phyloP scores from a whole-genome alignment of 805 yeast genomes.

The Hanseniaspora guilliermondii region DNA sequence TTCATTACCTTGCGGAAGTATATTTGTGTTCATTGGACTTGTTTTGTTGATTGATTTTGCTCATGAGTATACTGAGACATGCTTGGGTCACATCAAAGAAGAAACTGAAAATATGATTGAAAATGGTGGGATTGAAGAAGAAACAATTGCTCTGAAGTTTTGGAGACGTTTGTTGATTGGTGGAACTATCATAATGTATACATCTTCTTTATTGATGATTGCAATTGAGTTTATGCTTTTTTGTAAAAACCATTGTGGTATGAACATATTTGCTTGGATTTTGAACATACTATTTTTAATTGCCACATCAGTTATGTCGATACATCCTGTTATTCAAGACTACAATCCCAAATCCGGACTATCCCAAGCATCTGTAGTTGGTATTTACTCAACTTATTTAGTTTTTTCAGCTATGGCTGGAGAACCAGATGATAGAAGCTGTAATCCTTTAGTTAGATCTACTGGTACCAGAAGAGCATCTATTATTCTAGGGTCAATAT shows the following conservation, averaged over 20 bases:
- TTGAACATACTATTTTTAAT: constrained; percentile 57
- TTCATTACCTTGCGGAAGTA: constrained; percentile 69
- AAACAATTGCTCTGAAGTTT: constrained; percentile 23
- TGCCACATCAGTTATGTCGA: constrained; percentile 54
- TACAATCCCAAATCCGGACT: constrained; percentile 89
- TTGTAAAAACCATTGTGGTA: constrained; percentile 66
- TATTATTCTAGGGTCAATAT: constrained; percentile 76
- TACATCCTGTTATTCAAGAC: constrained; percentile 78
- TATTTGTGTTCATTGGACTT: constrained; percentile 80
- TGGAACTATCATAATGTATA: constrained; percentile 78
- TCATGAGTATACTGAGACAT: constrained; percentile 96
- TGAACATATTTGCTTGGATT: constrained; percentile 80
- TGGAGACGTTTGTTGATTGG: constrained; percentile 78
- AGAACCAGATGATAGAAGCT: constrained; percentile 86
- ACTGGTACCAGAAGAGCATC: constrained; percentile 82
- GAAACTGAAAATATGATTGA: constrained; percentile 38
- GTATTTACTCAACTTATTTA: constrained; percentile 81
- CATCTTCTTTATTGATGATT: constrained; percentile 59
- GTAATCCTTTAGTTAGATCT: constrained; percentile 86
- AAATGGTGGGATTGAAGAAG: constrained; percentile 10
- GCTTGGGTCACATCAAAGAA: constrained; percentile 79
- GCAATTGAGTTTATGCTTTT: constrained; percentile 71
- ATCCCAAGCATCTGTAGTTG: constrained; percentile 94
- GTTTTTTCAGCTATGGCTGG: constrained; percentile 87
- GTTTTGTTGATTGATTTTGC: constrained; percentile 90